Conservation (phyloP, 2,329 filamentous ascomycete genomes). For the Aureobasidium sp. region DNA sequence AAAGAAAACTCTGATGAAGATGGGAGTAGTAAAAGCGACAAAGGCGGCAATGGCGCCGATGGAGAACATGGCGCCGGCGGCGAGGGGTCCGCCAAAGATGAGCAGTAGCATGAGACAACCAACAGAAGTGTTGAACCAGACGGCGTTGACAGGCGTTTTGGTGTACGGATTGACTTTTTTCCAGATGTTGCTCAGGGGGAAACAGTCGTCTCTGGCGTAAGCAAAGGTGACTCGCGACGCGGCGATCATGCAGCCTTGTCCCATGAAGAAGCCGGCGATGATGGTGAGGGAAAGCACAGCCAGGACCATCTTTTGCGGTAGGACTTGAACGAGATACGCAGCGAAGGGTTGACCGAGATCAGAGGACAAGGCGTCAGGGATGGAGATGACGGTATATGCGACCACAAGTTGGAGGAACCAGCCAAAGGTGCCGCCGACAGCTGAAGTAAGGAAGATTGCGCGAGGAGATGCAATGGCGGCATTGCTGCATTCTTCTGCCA, state of each 20-base stretch:
- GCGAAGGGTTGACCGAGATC: constrained; percentile 64
- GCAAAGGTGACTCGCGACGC: constrained; percentile 40
- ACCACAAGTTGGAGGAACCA: constrained; percentile 65
- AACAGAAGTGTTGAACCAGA: constrained; percentile 58
- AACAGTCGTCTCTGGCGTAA: constrained; percentile 66
- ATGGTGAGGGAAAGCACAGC: constrained; percentile 60
- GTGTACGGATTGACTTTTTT: constrained; percentile 55
- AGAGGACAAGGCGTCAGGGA: constrained; percentile 51
- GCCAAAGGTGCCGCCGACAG: constrained; percentile 58
- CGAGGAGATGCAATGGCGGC: constrained; percentile 63
- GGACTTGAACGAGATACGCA: constrained; percentile 59
- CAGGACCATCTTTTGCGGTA: constrained; percentile 54
- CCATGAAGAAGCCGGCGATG: constrained; percentile 64
- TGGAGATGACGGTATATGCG: constrained; percentile 63
- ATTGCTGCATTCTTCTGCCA: constrained; percentile 70
- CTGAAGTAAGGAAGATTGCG: constrained; percentile 64
- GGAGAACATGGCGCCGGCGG: constrained; percentile 62
- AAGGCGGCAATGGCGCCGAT: constrained; percentile 65
- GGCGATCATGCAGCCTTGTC: constrained; percentile 64
- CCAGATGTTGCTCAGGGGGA: constrained; percentile 54
- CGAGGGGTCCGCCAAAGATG: constrained; percentile 56
- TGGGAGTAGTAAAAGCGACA: constrained; percentile 53
- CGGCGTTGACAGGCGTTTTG: constrained; percentile 62
- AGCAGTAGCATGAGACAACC: constrained; percentile 56
- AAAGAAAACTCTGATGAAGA: constrained; percentile 53